Percentiles rank a stretch among this genome's conserved stretches.
These are phyloP conservation scores for Auriscalpium vulgare DNA, from an alignment of 768 basidiomycete genomes.

Conservation along the genomic window DNA sequence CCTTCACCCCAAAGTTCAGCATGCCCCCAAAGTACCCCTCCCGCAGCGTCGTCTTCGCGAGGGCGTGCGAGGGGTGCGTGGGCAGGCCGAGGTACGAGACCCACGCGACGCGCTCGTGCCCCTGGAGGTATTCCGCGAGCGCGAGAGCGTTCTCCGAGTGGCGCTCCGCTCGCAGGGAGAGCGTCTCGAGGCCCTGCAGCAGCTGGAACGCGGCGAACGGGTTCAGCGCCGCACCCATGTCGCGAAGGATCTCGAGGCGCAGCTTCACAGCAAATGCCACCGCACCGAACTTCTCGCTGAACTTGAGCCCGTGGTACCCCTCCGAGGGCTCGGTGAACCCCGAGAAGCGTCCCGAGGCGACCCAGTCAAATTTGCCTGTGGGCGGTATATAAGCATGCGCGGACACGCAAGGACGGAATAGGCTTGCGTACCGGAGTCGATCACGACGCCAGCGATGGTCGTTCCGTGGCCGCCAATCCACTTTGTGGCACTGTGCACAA, in stretches of 20 bases:
- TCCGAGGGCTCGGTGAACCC: constrained; percentile 70
- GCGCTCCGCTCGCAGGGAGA: constrained; percentile 61
- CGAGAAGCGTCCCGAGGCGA: constrained; percentile 58
- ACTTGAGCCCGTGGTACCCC: constrained; percentile 67
- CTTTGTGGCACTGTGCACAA: constrained; percentile 76
- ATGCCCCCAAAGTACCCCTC: constrained; percentile 61
- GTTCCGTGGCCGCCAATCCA: constrained; percentile 84
- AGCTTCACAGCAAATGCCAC: constrained; percentile 59
- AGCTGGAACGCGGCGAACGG: constrained; percentile 71
- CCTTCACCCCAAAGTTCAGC: constrained; percentile 71
- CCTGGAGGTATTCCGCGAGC: constrained; percentile 54
- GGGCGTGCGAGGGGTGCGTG: constrained; percentile 49
- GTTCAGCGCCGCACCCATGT: constrained; percentile 57
- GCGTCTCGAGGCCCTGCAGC: constrained; percentile 74
- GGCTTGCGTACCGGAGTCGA: constrained; percentile 51
- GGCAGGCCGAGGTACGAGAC: constrained; percentile 70
- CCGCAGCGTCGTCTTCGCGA: constrained; percentile 51
- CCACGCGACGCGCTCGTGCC: constrained; percentile 64
- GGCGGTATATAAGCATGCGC: too few species aligned
- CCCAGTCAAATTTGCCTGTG: constrained; percentile 66
- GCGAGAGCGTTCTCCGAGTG: constrained; percentile 65
- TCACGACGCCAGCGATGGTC: constrained; percentile 67
- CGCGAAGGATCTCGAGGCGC: constrained; percentile 57
- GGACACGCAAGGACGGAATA: too few species aligned
- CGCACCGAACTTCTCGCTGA: constrained; percentile 58